Conservation (phyloP, 345 rosid species). For the Adansonia digitata region DNA sequence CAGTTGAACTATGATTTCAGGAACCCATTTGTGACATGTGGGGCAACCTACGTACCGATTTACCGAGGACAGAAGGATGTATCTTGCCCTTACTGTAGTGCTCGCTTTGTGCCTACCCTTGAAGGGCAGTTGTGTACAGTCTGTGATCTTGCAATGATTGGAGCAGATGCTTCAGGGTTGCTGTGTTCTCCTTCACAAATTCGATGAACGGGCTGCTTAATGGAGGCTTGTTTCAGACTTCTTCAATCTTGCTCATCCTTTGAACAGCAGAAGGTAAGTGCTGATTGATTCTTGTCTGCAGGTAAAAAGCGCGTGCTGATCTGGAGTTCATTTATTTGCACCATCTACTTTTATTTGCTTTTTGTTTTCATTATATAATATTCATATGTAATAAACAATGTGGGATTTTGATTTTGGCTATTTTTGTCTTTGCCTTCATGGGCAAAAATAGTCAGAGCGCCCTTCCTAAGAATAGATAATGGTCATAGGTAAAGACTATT, state of each 20-base stretch:
- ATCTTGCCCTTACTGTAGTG: constrained; percentile 80
- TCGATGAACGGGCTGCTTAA: constrained; percentile 34
- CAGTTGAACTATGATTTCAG: constrained; percentile 84
- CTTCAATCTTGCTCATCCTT: constrained; percentile 12
- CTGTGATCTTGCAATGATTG: constrained; percentile 84
- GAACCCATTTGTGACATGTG: constrained; percentile 91
- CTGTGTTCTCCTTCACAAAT: constrained; percentile 83
- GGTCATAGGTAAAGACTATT: constrained; percentile 27
- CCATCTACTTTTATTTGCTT: constrained; percentile 12
- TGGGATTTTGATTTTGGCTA: constrained; percentile 33
- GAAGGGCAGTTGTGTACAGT: constrained; percentile 73
- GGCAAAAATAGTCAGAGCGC: constrained; percentile 19
- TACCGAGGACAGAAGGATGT: constrained; percentile 86
- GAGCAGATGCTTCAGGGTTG: constrained; percentile 94
- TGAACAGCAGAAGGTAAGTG: constrained; percentile 18
- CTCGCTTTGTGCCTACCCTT: constrained; percentile 67
- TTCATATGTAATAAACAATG: constrained; percentile 30
- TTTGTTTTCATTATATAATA: constrained; percentile 22
- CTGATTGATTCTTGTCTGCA: constrained; percentile 11
- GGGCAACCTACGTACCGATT: constrained; percentile 83
- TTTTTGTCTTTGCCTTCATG: constrained; percentile 32
- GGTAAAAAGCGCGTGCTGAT: no score
- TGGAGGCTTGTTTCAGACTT: constrained; percentile 10
- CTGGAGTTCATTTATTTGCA: constrained; percentile 23
- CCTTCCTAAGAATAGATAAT: constrained; percentile 29